A percentile compares a stretch with the other conserved stretches of the same genome.
These are phyloP conservation scores for Trichosporon coremiiforme DNA, from an alignment of 1,284 basidiomycete genomes.

Conservation along the genomic window DNA sequence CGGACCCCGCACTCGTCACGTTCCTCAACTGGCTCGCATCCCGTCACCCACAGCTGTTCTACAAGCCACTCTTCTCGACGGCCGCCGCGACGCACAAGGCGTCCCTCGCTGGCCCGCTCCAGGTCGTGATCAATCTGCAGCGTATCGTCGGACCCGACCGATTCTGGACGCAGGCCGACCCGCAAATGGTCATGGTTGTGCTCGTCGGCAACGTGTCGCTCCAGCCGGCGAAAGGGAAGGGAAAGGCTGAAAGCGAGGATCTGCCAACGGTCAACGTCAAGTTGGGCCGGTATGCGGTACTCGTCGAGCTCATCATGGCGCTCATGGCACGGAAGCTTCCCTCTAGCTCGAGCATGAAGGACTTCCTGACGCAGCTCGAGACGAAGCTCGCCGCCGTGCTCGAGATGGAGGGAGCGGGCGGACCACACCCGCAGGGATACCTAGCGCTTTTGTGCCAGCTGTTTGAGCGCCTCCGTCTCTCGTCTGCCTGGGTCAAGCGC, in stretches of 20 bases:
- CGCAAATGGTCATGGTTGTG: constrained; percentile 74
- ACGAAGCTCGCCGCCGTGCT: constrained; percentile 63
- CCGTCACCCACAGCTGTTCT: constrained; percentile 66
- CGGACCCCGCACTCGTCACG: constrained; percentile 22
- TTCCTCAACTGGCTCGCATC: constrained; percentile 39
- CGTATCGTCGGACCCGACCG: constrained; percentile 61
- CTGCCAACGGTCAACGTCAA: constrained; percentile 60
- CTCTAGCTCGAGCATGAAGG: background rate
- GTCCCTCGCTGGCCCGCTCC: constrained; percentile 64
- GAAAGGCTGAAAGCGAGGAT: constrained; percentile 41
- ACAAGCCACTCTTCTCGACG: constrained; percentile 72
- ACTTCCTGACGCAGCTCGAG: constrained; percentile 65
- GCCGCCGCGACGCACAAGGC: constrained; percentile 66
- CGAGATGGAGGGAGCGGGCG: constrained; percentile 63
- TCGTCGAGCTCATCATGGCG: constrained; percentile 66
- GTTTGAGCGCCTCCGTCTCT: constrained; percentile 34
- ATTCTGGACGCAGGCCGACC: constrained; percentile 67
- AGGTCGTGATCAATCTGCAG: constrained; percentile 61
- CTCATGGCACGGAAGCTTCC: constrained; percentile 42
- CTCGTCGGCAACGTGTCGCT: constrained; percentile 53
- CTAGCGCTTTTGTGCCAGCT: constrained; percentile 40
- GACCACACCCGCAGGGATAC: constrained; percentile 37
- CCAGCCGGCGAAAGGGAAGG: constrained; percentile 49
- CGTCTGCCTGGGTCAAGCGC: constrained; percentile 26
- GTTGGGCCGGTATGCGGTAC: constrained; percentile 66